A percentile compares a stretch with the other conserved stretches of the same genome.
Evolutionary conservation across 2,329 filamentous ascomycete species (phyloP).

Genomic region (Aspergillus sp.): DNA sequence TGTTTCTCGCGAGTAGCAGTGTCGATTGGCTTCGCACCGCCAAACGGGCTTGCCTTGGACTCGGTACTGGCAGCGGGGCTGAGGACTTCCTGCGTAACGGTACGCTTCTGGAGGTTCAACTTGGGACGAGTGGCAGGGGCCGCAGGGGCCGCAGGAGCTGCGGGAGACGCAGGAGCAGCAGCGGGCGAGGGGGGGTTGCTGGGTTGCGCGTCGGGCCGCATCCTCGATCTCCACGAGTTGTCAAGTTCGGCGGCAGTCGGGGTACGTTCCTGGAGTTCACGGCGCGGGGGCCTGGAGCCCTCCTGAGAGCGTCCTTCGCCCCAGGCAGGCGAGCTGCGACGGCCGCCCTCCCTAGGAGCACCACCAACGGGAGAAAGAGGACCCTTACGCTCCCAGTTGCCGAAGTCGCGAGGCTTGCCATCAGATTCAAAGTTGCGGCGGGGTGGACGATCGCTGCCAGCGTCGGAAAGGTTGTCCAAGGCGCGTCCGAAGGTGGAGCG

Average conservation of each 20-base stretch:
- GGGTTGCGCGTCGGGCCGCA: conserved; percentile 75
- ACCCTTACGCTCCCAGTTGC: conserved; percentile 92
- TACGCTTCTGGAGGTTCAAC: conserved; percentile 84
- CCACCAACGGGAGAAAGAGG: conserved; percentile 68
- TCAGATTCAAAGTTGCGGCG: conserved; percentile 64
- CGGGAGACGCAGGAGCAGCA: conserved; percentile 33
- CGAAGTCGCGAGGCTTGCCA: conserved; percentile 71
- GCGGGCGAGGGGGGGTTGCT: conserved; percentile 71
- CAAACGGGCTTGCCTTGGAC: conserved; percentile 86
- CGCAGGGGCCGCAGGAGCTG: conserved; percentile 51
- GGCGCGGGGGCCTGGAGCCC: conserved; percentile 70
- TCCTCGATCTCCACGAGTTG: conserved; percentile 84
- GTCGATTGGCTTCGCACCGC: conserved; percentile 87
- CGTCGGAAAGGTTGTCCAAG: conserved; percentile 50
- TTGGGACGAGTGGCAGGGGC: conserved; percentile 64
- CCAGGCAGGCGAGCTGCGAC: conserved; percentile 68
- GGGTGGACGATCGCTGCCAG: conserved; percentile 58
- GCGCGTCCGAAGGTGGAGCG: conserved; percentile 50
- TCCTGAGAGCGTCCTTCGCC: conserved; percentile 62
- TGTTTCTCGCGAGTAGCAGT: conserved; percentile 82
- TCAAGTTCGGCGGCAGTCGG: conserved; percentile 88
- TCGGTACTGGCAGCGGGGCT: conserved; percentile 46
- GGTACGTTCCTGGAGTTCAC: conserved; percentile 65
- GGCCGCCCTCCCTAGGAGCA: conserved; percentile 51
- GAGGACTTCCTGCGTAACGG: conserved; percentile 67